Evolutionary conservation across 495 filamentous ascomycete genomes (phyloP), one percentile per base, ranked within the genome.

Genomic region (Penicillium alfredii): DNA sequence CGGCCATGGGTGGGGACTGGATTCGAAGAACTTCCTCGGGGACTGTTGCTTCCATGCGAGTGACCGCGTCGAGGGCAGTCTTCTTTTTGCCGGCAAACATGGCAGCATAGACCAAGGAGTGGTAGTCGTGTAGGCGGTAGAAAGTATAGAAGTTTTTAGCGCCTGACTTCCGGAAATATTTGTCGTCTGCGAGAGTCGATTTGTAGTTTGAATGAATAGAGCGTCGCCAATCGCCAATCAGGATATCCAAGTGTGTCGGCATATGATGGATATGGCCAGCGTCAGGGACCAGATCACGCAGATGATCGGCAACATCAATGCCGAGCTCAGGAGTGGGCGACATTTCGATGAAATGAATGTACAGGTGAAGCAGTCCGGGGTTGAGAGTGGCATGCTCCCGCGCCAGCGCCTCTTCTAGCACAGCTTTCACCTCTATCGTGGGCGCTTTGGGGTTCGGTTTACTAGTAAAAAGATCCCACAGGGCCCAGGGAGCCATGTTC

Each of bases 271-370:
- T 58, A 40, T 84, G 80, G 6, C 78, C 78, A 2, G 72, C 62
- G 30, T 82, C 76, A 0, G 80, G 79, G 4, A 79, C 63, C 0
- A 82, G 66, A 6, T 64, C 64, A 2, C 78, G 70, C 3, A 82
- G 67, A 14, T 63, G 60, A 43, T 82, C 73, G 0, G 78, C 77
- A 3, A 63, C 63, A 3, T 55, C 51, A 6, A 82, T 54, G 0
- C 73, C 79, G 0, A 45, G 35, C 30, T 81, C 79, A 0, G 80
- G 80, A 8, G 57, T 63, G 0, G 51, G 43, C 1, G 78, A 82
- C 78, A 82, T 82, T 49, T 84, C 79, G 66, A 81, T 80, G 10
- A 78, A 64, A 42, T 84, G 80, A 25, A 82, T 82, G 45, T 82
- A 82, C 4, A 81, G 50, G 45, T 84, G 80, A 7, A 80, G 57